Evolutionary conservation across 352 stramenopile species (phyloP).

Genomic region (Globisporangium takayamanum): DNA sequence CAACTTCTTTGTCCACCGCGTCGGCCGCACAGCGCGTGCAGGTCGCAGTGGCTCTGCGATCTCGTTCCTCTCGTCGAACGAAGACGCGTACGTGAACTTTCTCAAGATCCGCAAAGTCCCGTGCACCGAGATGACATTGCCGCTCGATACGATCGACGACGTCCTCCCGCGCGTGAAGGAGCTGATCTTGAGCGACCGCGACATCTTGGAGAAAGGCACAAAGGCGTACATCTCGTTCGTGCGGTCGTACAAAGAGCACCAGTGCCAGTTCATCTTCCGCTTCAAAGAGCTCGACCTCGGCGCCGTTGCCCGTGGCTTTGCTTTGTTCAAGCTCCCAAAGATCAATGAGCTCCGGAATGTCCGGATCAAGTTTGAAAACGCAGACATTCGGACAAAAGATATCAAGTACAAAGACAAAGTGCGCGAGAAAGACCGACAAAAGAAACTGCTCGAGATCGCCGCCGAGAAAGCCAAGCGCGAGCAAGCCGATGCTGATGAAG

Average conservation of each 20-base stretch:
- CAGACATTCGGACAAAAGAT: slow-evolving; percentile 85
- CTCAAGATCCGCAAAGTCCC: slow-evolving; percentile 93
- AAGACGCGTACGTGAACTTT: slow-evolving; percentile 97
- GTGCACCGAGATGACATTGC: slow-evolving; percentile 69
- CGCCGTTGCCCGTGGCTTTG: slow-evolving; percentile 83
- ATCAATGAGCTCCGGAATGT: slow-evolving; percentile 84
- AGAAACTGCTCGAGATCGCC: slow-evolving; percentile 83
- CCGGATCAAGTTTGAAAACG: slow-evolving; percentile 80
- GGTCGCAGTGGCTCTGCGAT: slow-evolving; percentile 91
- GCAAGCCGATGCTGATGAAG: slow-evolving; percentile 41
- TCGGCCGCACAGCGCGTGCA: slow-evolving; percentile 95
- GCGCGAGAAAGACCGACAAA: slow-evolving; percentile 95
- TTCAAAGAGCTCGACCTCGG: slow-evolving; percentile 97
- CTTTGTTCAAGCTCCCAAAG: slow-evolving; percentile 75
- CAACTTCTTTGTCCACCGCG: slow-evolving; percentile 98
- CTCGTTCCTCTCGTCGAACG: slow-evolving; percentile 94
- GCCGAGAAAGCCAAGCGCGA: slow-evolving; percentile 66
- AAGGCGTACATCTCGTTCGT: slow-evolving; percentile 99
- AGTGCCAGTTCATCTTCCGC: slow-evolving; percentile 98
- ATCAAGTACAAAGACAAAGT: slow-evolving; percentile 96
- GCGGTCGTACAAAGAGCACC: slow-evolving; percentile 98
- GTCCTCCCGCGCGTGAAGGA: slow-evolving; percentile 88
- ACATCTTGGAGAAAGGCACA: slow-evolving; percentile 97
- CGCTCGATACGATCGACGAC: slow-evolving; percentile 59
- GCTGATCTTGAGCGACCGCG: slow-evolving; percentile 89